These are phyloP conservation scores for Wallacemonas rigidus DNA, from an alignment of 208 protist species.

Conservation along the genomic window DNA sequence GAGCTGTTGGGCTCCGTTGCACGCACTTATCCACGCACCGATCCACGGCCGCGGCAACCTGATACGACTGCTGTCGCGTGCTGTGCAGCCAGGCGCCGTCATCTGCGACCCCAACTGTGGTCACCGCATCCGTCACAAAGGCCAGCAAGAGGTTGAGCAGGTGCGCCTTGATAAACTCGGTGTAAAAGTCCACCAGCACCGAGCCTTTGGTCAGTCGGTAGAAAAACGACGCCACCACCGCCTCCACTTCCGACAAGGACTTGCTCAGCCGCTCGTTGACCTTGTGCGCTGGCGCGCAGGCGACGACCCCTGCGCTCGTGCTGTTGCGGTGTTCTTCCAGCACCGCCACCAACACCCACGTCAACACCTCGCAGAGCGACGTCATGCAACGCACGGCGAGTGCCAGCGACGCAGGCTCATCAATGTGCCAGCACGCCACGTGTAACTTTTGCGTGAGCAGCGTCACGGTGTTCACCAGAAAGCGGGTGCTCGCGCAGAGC, in stretches of 20 bases:
- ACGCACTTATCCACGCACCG: slow-evolving; percentile 12
- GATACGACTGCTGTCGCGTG: slow-evolving; percentile 14
- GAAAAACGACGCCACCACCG: slow-evolving; percentile 14
- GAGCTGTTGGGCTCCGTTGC: background rate
- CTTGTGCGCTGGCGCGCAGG: slow-evolving; percentile 16
- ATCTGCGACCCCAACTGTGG: slow-evolving; percentile 11
- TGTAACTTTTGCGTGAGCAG: slow-evolving; percentile 7
- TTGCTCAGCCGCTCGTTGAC: slow-evolving; percentile 10
- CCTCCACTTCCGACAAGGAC: slow-evolving; percentile 7
- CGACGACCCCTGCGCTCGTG: background rate
- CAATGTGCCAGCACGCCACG: slow-evolving; percentile 2
- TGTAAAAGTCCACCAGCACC: slow-evolving; percentile 11
- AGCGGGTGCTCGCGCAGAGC: slow-evolving; percentile 14
- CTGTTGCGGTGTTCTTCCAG: slow-evolving; percentile 18
- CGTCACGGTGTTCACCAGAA: slow-evolving; percentile 7
- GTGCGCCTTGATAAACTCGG: slow-evolving; percentile 14
- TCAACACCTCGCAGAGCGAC: slow-evolving; percentile 20
- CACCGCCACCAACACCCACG: slow-evolving; percentile 19
- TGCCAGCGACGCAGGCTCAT: background rate
- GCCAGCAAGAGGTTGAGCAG: slow-evolving; percentile 14
- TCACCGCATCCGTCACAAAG: slow-evolving; percentile 15
- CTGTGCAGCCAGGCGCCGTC: slow-evolving; percentile 16
- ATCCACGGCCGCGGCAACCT: slow-evolving; percentile 9
- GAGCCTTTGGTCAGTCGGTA: slow-evolving; percentile 3
- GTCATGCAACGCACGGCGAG: slow-evolving; percentile 11